Evolutionary conservation across 192 early-diverging fungal species (phyloP), one percentile per base, ranked within the genome.

Genomic region (Podila verticillata): DNA sequence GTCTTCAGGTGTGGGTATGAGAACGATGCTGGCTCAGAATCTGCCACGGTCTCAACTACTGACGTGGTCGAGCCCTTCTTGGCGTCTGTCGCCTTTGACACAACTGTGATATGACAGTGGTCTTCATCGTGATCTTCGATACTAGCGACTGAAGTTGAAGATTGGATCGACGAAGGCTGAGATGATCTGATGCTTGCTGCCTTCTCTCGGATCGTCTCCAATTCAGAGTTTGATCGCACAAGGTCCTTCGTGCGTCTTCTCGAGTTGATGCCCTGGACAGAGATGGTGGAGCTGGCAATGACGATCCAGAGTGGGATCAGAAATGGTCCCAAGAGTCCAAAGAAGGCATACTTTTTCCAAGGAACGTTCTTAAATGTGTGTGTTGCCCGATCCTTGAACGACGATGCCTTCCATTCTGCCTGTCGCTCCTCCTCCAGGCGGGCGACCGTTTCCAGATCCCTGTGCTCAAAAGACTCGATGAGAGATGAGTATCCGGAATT

Each of bases 261-360:
- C 28, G 88, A 89, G 12, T 66, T 54, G 0, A 84, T 10, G 0
- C 85, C 85, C 48, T 88, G 85, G 6, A 59, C 24, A 30, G 63
- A 49, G 29, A 88, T 75, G 19, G 74, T 60, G 3, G 72, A 68
- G 29, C 83, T 59, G 4, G 74, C 73, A 32, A 87, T 57, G 2
- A 83, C 17, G n/a, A 84, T 61, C 72, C 82, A 82, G 4, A 89
- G 13, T 2, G 83, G 81, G 22, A 81, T 31, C 28, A 87, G 19
- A 47, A 87, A 47, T 1, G 81, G 80, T 12, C 75, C 54, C 1
- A 74, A 22, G 10, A 83, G 7, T 6, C 60, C 66, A 34, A 85
- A n/a, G 4, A 84, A 44, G 4, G 68, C 47, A 61, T 85, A 83
- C 19, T 48, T 61, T 32, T 65, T 72, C 77, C 77, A 70, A 15